Base-by-base conservation (phyloP, 208 protist genomes). In the Trypanosoma avium region DNA sequence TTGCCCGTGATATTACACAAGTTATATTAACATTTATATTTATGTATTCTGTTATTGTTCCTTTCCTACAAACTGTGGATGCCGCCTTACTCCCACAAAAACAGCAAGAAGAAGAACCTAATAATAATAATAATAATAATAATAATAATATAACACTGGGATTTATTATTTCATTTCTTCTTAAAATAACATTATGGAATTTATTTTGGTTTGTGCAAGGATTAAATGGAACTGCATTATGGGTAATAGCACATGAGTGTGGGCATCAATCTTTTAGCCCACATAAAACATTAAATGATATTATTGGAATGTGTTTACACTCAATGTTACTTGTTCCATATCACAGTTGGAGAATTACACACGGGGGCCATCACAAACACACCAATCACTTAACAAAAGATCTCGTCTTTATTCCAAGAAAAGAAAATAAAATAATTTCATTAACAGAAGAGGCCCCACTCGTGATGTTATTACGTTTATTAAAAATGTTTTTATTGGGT, bases 211-310 rank as follows among this genome's bases (percentile, higher is more conserved):
- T 92, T 64, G 67, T 92, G 19, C 85, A 96, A 66, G 93, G 95
- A 38, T 63, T 92, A 22, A 92, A 83, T 67, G 67, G 72, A 49
- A 97, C 93, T 2, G 94, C 86, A 9, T 33, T 97, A 1, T 98
- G 96, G 94, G 92, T 98, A 7, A 36, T 98, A 6, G 94, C 88
- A 5, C 96, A 98, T 61, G 96, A 98, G 74, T 98, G 96, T 68
- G 96, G 96, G 26, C 96, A 98, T 68, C 81, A 94, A 42, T 92
- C 81, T 55, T 98, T 98, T 81, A 86, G 79, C 35, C 72, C 90
- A 27, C 79, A 68, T 49, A 72, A 75, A 40, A 24, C 38, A 0
- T 9, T 98, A 15, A 97, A 97, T 77, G 91, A 97, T 76, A 38
- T 74, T 22, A 80, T 98, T 49, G 96, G 96, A 8, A 73, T 94